These are phyloP conservation scores for Leccinum pellstonianum DNA, from an alignment of 768 basidiomycete species.

Conservation along the genomic window DNA sequence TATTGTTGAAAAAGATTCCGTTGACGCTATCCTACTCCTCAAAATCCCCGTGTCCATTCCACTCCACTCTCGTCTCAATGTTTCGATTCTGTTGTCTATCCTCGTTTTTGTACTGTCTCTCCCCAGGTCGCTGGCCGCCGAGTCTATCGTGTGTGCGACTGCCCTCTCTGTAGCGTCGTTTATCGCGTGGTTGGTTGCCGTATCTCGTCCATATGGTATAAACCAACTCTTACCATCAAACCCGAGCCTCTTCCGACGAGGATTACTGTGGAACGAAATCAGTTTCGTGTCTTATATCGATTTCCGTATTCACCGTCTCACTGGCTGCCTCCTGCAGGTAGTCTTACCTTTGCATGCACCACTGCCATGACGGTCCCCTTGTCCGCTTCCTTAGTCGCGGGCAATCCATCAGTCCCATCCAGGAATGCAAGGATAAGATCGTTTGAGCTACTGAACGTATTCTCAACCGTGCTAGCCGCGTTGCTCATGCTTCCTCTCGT, in stretches of 20 bases:
- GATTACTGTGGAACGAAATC: constrained; percentile 60
- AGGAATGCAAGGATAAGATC: constrained; percentile 52
- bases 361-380: constrained; percentile 64
- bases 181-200: constrained; percentile 56
- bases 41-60: constrained; percentile 37
- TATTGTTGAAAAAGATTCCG: constrained; percentile 44
- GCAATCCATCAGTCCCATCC: constrained; percentile 7
- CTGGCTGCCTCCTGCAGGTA: constrained; percentile 38
- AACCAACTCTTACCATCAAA: constrained; percentile 40
- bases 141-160: constrained; percentile 53
- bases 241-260: constrained; percentile 40
- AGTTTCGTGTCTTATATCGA: constrained; percentile 42
- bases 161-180: constrained; percentile 61
- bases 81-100: constrained; percentile 43
- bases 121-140: constrained; percentile 53
- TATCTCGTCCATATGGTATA: constrained; percentile 50
- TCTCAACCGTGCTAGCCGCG: constrained; percentile 49
- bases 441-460: constrained; percentile 54
- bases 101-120: constrained; percentile 51
- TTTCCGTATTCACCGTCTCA: constrained; percentile 5
- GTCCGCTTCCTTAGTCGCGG: constrained; percentile 57
- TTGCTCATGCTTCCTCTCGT: constrained; percentile 56
- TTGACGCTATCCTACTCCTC: constrained; percentile 50
- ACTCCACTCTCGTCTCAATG: constrained; percentile 37
- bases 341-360: constrained; percentile 61